phyloP scores from a whole-genome alignment of 148 eudicot genomes.

The Rheum nobile region DNA sequence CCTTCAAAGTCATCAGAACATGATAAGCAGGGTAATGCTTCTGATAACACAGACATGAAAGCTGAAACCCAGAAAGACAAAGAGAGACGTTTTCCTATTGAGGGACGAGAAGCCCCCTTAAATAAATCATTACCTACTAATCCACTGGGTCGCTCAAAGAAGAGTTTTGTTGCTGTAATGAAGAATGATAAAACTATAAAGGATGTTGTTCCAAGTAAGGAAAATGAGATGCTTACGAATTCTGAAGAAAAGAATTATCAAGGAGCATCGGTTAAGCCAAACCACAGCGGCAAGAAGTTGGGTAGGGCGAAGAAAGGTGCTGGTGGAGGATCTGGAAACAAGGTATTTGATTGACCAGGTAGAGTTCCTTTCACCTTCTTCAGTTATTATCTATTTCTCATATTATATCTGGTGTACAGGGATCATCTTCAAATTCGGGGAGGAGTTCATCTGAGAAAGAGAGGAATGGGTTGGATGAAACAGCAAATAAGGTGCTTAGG shows the following conservation, averaged over 20 bases:
- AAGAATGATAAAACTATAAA: neutral
- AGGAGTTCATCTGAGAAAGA: slow-evolving; percentile 16
- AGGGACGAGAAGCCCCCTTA: slow-evolving; percentile 13
- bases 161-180: neutral
- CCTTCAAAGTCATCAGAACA: slow-evolving; percentile 18
- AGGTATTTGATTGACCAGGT: slow-evolving; percentile 18
- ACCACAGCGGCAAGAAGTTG: slow-evolving; percentile 14
- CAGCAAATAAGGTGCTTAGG: slow-evolving; percentile 16
- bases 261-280: neutral
- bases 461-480: slow-evolving; percentile 16
- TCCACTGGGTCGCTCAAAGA: slow-evolving; percentile 1
- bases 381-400: neutral
- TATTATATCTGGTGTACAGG: slow-evolving; percentile 9
- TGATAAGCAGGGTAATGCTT: slow-evolving; percentile 11
- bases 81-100: slow-evolving; percentile 20
- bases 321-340: slow-evolving; percentile 24
- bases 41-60: neutral
- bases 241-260: slow-evolving; percentile 13
- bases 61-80: slow-evolving; percentile 10
- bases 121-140: slow-evolving; percentile 7
- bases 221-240: slow-evolving; percentile 10
- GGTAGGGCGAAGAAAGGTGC: slow-evolving; percentile 19
- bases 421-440: slow-evolving; percentile 16
- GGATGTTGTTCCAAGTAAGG: slow-evolving; percentile 9
- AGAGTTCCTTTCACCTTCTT: neutral